These are phyloP conservation scores for Pachysolen tannophilus DNA, from an alignment of 805 yeast genomes.

Conservation along the genomic window DNA sequence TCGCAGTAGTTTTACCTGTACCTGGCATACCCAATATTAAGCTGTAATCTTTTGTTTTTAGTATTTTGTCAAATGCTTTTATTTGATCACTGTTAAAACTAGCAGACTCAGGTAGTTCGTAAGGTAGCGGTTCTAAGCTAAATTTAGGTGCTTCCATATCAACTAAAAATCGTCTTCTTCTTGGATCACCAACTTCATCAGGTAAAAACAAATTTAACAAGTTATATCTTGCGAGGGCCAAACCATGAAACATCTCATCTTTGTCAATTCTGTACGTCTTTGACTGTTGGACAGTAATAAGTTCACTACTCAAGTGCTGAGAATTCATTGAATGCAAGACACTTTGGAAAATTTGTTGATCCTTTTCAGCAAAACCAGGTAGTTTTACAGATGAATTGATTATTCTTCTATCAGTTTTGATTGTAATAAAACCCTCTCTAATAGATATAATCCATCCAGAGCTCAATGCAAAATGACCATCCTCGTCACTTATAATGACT, in stretches of 20 bases:
- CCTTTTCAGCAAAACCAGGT: slow-evolving; percentile 31
- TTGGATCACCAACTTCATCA: slow-evolving; percentile 32
- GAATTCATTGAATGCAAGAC: slow-evolving; percentile 23
- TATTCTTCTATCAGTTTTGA: slow-evolving; percentile 50
- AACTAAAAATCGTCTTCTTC: slow-evolving; percentile 41
- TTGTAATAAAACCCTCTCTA: slow-evolving; percentile 31
- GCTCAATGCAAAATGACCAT: slow-evolving; percentile 69
- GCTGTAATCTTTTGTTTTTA: slow-evolving; percentile 66
- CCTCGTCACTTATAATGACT: slow-evolving; percentile 70
- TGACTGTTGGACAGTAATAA: slow-evolving; percentile 2
- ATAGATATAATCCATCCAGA: slow-evolving; percentile 48
- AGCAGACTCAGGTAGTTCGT: slow-evolving; percentile 11
- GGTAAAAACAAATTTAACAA: slow-evolving; percentile 57
- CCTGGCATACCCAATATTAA: slow-evolving; percentile 97
- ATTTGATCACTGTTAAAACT: slow-evolving; percentile 65
- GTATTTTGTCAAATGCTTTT: slow-evolving; percentile 56
- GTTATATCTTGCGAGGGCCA: slow-evolving; percentile 72
- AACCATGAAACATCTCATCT: slow-evolving; percentile 68
- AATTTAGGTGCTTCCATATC: slow-evolving; percentile 44
- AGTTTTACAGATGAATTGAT: slow-evolving; percentile 27
- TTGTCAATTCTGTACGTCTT: slow-evolving; percentile 61
- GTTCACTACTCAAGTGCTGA: slow-evolving; percentile 12
- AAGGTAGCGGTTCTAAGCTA: slow-evolving; percentile 16
- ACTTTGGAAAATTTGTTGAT: slow-evolving; percentile 45
- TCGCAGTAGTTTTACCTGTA: slow-evolving; percentile 90